Percentiles rank a stretch among this genome's conserved stretches.
These are phyloP conservation scores for Trifolium dubium DNA, from an alignment of 306 rosid genomes.

Conservation along the genomic window DNA sequence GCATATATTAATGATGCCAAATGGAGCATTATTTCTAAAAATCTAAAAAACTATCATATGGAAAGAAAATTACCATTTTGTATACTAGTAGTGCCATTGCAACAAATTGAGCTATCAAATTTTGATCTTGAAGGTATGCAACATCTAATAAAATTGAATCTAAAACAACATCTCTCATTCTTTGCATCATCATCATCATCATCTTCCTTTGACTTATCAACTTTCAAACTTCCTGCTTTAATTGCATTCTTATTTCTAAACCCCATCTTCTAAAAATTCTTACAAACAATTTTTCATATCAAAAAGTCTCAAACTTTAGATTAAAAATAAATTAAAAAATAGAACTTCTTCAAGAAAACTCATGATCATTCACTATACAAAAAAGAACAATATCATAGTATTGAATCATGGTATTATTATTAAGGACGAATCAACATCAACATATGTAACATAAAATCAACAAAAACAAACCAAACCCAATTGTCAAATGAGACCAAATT, in stretches of 20 bases:
- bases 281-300: constrained; percentile 41
- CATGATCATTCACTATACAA: constrained; percentile 8
- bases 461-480: constrained; percentile 11
- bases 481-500: constrained; percentile 41
- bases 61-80: constrained; percentile 61
- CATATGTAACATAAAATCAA: constrained; percentile 19
- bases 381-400: background rate
- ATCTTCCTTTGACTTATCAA: constrained; percentile 56
- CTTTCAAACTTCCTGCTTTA: constrained; percentile 70
- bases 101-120: constrained; percentile 72
- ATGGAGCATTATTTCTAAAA: constrained; percentile 32
- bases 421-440: constrained; percentile 27
- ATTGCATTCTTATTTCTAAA: constrained; percentile 59
- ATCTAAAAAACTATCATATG: constrained; percentile 20
- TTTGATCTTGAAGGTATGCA: constrained; percentile 89
- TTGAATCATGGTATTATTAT: constrained; percentile 1
- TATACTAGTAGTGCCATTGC: constrained; percentile 45
- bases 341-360: background rate
- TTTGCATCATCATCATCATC: constrained; percentile 43
- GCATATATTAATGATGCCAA: background rate
- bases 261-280: constrained; percentile 65
- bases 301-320: constrained; percentile 38
- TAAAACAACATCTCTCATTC: constrained; percentile 67
- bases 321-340: background rate
- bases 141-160: constrained; percentile 62